These are phyloP conservation scores for Hemisphaericaspora xylanilytica DNA, from an alignment of 1,139 yeast genomes.

Conservation along the genomic window DNA sequence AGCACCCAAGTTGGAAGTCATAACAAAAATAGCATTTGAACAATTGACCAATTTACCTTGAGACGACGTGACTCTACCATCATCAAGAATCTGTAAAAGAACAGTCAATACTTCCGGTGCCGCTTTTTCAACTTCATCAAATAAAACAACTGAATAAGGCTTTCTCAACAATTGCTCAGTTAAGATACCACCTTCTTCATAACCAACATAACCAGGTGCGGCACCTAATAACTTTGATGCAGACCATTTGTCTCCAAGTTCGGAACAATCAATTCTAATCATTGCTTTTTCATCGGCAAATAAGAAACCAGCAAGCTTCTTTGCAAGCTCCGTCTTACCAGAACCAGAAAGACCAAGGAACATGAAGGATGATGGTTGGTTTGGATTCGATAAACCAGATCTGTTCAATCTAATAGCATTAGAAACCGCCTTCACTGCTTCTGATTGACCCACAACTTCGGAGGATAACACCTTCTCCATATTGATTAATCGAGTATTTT, in stretches of 20 bases:
- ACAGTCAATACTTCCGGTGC: slow-evolving; percentile 96
- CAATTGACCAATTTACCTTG: slow-evolving; percentile 93
- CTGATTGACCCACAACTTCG: slow-evolving; percentile 92
- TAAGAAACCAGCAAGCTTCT: slow-evolving; percentile 91
- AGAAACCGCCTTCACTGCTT: slow-evolving; percentile 94
- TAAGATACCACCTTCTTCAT: slow-evolving; percentile 94
- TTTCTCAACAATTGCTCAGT: slow-evolving; percentile 88
- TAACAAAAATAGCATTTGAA: slow-evolving; percentile 85
- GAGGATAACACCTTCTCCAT: slow-evolving; percentile 86
- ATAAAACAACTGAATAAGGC: slow-evolving; percentile 91
- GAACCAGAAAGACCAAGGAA: slow-evolving; percentile 96
- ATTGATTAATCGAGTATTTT: slow-evolving; percentile 84
- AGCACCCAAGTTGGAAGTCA: slow-evolving; percentile 98
- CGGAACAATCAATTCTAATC: slow-evolving; percentile 97
- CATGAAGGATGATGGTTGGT: slow-evolving; percentile 93
- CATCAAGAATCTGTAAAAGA: slow-evolving; percentile 87
- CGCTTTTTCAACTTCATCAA: slow-evolving; percentile 98
- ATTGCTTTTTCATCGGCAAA: slow-evolving; percentile 95
- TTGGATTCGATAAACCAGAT: slow-evolving; percentile 94
- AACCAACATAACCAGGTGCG: slow-evolving; percentile 97
- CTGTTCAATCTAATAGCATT: slow-evolving; percentile 91
- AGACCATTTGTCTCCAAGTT: slow-evolving; percentile 91
- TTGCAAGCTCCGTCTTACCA: slow-evolving; percentile 97
- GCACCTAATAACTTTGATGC: slow-evolving; percentile 95
- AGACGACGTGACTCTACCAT: slow-evolving; percentile 92